These are phyloP conservation scores for Hemileccinum rubropunctum DNA, from an alignment of 768 basidiomycete genomes.

Conservation along the genomic window DNA sequence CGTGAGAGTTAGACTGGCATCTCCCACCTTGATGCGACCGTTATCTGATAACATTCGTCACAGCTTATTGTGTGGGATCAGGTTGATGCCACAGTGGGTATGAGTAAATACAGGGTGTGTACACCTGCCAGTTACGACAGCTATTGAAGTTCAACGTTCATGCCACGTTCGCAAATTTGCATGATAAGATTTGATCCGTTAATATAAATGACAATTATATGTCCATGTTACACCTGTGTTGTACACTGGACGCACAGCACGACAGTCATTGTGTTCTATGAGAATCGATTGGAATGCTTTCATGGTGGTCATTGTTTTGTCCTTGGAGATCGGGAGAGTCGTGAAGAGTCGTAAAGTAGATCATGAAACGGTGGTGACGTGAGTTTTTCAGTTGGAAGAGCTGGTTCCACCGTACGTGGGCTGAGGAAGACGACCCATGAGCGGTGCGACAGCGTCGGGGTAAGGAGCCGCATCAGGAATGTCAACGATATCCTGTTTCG, in stretches of 20 bases:
- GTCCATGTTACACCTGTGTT: neutral
- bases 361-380: neutral
- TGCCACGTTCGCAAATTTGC: too few species aligned
- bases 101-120: too few species aligned
- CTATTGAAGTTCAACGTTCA: too few species aligned
- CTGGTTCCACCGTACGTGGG: constrained; percentile 14
- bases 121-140: too few species aligned
- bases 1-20: too few species aligned
- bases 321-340: neutral
- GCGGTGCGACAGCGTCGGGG: constrained; percentile 1
- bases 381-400: neutral
- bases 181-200: neutral
- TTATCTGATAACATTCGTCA: too few species aligned
- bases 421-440: constrained; percentile 7
- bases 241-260: neutral
- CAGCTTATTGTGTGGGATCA: too few species aligned
- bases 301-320: neutral
- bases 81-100: too few species aligned
- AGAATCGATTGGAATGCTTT: neutral
- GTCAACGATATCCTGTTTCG: constrained; percentile 14
- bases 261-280: neutral
- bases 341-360: neutral
- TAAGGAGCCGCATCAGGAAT: neutral
- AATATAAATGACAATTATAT: neutral
- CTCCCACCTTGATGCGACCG: too few species aligned